These are phyloP conservation scores for Wickerhamiella brachini DNA, from an alignment of 805 yeast species.

Conservation along the genomic window DNA sequence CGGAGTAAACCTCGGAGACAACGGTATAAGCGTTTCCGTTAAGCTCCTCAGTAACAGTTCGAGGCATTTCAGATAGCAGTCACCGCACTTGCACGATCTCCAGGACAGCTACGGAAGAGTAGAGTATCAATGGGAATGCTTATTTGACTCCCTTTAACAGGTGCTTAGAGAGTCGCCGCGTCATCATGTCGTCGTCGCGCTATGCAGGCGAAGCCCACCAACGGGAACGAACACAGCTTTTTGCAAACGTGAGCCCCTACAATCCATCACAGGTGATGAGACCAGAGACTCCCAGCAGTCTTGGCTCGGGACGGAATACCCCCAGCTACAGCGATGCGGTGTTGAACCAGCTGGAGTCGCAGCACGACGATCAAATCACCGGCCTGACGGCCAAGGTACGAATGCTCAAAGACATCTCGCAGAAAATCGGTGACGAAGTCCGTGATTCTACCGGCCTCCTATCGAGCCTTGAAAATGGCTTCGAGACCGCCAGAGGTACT, in stretches of 20 bases:
- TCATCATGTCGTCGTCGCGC: constrained; percentile 3
- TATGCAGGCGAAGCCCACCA: constrained; percentile 18
- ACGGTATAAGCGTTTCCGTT: constrained; percentile 19
- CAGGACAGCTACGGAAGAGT: too few relatives aligned
- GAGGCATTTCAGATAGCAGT: not conserved
- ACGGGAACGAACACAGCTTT: constrained; percentile 28
- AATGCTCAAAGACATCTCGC: constrained; percentile 40
- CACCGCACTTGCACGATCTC: too few relatives aligned
- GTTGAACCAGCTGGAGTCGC: constrained; percentile 50
- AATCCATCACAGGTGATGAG: constrained; percentile 16
- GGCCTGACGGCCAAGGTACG: constrained; percentile 41
- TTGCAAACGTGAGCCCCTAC: constrained; percentile 22
- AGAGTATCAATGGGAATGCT: not conserved
- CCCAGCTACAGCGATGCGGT: constrained; percentile 35
- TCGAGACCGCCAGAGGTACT: constrained; percentile 33
- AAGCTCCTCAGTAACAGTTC: constrained; percentile 6
- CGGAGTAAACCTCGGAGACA: constrained; percentile 19
- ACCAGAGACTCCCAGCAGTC: constrained; percentile 2
- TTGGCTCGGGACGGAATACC: not conserved
- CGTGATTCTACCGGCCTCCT: constrained; percentile 37
- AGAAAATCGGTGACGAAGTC: constrained; percentile 54
- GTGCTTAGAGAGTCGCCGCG: not conserved
- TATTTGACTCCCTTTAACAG: not conserved
- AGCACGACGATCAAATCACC: constrained; percentile 45
- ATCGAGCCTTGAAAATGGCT: constrained; percentile 31